Percentiles rank a stretch among this genome's conserved stretches.
Conservation (phyloP, 179 eudicot species). For the Heliamphora pulchella region DNA sequence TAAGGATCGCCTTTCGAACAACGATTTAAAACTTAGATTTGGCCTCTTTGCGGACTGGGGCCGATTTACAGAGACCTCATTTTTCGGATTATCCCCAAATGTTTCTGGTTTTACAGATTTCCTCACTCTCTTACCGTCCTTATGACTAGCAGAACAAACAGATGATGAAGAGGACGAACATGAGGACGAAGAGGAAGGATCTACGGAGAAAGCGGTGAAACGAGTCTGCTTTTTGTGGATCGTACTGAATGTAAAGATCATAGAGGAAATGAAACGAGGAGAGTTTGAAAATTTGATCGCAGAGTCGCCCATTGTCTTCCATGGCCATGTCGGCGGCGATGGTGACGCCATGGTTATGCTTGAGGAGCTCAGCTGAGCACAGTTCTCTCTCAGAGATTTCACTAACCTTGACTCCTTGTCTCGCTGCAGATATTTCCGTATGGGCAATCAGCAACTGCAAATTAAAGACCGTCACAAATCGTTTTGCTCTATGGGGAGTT, state of each 20-base stretch:
- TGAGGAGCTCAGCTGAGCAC: neutral
- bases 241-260: neutral
- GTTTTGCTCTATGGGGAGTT: no score
- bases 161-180: constrained; percentile 8
- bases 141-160: neutral
- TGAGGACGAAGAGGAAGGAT: constrained; percentile 9
- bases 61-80: neutral
- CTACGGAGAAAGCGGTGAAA: neutral
- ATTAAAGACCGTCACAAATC: no score
- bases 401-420: no score
- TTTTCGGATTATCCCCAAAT: constrained; percentile 11
- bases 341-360: constrained; percentile 18
- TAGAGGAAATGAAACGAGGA: constrained; percentile 2
- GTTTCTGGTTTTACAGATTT: neutral
- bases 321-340: constrained; percentile 1
- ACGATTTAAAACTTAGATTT: constrained; percentile 24
- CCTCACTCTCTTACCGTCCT: constrained; percentile 10
- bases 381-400: no score
- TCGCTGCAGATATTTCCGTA: no score
- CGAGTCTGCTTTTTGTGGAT: constrained; percentile 11
- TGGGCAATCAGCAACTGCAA: no score
- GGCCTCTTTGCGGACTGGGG: neutral
- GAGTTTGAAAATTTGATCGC: neutral
- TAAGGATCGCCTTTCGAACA: constrained; percentile 31
- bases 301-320: constrained; percentile 4